Evolutionary conservation across 495 filamentous ascomycete species (phyloP).

Genomic region (Lasiosphaeriaceae sp.): DNA sequence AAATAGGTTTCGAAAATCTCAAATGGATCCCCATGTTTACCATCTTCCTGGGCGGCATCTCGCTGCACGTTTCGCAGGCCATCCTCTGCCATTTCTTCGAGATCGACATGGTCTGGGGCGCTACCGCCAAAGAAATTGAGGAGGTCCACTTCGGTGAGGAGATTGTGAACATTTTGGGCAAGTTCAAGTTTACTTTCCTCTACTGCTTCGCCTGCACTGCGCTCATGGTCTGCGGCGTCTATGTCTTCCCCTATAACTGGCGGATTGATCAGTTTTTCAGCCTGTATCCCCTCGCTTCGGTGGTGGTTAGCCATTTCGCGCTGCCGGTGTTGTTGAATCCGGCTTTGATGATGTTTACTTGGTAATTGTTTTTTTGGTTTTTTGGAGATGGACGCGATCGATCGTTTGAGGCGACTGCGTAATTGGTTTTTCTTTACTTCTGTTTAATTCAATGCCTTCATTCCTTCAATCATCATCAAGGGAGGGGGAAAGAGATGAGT

Average conservation of each 20-base stretch:
- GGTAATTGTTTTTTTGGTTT: constrained; percentile 40
- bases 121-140: constrained; percentile 61
- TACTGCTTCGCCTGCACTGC: constrained; percentile 45
- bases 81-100: constrained; percentile 58
- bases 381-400: too few relatives aligned
- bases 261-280: constrained; percentile 53
- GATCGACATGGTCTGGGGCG: constrained; percentile 60
- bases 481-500: too few relatives aligned
- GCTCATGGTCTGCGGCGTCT: constrained; percentile 45
- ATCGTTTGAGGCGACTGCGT: too few relatives aligned
- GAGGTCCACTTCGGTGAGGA: constrained; percentile 59
- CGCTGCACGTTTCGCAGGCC: constrained; percentile 58
- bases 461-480: too few relatives aligned
- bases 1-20: constrained; percentile 53
- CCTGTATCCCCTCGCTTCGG: constrained; percentile 53
- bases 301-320: constrained; percentile 54
- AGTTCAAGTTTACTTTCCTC: constrained; percentile 58
- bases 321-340: constrained; percentile 61
- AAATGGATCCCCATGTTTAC: constrained; percentile 61
- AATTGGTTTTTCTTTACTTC: too few relatives aligned
- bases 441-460: too few relatives aligned
- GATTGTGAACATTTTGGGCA: constrained; percentile 49
- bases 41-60: constrained; percentile 63
- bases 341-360: constrained; percentile 64
- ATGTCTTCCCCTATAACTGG: constrained; percentile 49